These are phyloP conservation scores for Lumnitzera littorea DNA, from an alignment of 345 rosid species.

Conservation along the genomic window DNA sequence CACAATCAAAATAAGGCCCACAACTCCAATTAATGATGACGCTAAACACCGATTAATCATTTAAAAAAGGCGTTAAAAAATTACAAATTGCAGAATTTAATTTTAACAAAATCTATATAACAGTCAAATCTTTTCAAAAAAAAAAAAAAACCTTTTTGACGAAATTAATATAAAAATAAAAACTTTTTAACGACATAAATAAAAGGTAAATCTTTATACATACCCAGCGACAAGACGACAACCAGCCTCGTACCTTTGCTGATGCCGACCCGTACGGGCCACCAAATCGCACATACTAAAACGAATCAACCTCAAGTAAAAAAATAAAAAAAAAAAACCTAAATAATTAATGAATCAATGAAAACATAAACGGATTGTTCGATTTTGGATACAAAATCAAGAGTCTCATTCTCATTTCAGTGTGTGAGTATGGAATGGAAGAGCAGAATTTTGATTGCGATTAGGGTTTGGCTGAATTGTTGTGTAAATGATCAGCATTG, in stretches of 20 bases:
- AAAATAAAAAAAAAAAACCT: background rate
- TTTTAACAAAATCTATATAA: too few species aligned
- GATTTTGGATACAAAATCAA: background rate
- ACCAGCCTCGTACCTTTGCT: conserved; percentile 84
- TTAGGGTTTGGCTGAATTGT: conserved; percentile 13
- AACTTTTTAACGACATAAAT: background rate
- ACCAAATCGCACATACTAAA: conserved; percentile 73
- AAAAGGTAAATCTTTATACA: background rate
- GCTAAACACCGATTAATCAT: too few species aligned
- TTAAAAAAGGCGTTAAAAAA: too few species aligned
- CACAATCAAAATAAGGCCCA: too few species aligned
- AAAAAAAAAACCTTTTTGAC: too few species aligned
- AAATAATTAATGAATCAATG: background rate
- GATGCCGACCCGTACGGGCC: conserved; percentile 98
- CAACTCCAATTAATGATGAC: too few species aligned
- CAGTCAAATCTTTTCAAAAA: too few species aligned
- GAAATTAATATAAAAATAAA: background rate
- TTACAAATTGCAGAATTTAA: too few species aligned
- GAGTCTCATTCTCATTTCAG: too few species aligned
- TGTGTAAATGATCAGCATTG: background rate
- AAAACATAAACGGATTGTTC: background rate
- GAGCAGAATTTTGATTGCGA: too few species aligned
- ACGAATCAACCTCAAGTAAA: background rate
- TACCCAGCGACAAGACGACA: conserved; percentile 98
- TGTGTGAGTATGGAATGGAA: too few species aligned